These are phyloP conservation scores for Suillus weaverae DNA, from an alignment of 768 basidiomycete genomes.

Conservation along the genomic window DNA sequence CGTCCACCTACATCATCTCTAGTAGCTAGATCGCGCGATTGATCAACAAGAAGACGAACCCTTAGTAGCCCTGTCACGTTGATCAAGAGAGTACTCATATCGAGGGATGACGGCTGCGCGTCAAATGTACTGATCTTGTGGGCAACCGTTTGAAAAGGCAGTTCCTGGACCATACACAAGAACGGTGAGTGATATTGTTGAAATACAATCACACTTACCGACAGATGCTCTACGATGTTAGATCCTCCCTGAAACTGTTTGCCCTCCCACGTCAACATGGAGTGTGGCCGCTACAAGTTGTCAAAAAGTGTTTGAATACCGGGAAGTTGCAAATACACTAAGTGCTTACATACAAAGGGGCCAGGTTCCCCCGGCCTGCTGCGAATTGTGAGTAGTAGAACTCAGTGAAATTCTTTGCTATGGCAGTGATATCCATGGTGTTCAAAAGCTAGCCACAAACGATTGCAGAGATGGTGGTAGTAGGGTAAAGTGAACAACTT, in stretches of 20 bases:
- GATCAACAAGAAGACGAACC: constrained; percentile 42
- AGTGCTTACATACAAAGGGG: constrained; percentile 73
- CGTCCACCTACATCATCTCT: constrained; percentile 61
- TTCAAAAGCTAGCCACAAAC: constrained; percentile 22
- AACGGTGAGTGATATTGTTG: background rate
- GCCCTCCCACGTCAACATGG: constrained; percentile 88
- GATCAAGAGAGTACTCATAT: constrained; percentile 64
- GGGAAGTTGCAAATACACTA: constrained; percentile 5
- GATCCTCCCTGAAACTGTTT: constrained; percentile 51
- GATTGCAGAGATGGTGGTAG: constrained; percentile 12
- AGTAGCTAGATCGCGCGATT: constrained; percentile 5
- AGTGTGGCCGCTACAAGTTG: constrained; percentile 59
- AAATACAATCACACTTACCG: constrained; percentile 41
- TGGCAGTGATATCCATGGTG: constrained; percentile 71
- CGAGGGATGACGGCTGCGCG: constrained; percentile 77
- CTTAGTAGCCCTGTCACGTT: constrained; percentile 85
- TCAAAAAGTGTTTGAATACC: constrained; percentile 31
- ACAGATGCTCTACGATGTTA: constrained; percentile 71
- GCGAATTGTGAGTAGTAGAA: constrained; percentile 89
- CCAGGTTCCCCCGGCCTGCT: constrained; percentile 52
- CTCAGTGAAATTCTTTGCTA: constrained; percentile 77
- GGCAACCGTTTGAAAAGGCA: constrained; percentile 80
- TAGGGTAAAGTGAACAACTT: constrained; percentile 4
- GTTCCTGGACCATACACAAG: constrained; percentile 39
- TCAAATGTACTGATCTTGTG: constrained; percentile 85